A percentile compares a stretch with the other conserved stretches of the same genome.
phyloP scores from a whole-genome alignment of 2,329 filamentous ascomycete genomes.

The Tolypocladium amazonense region DNA sequence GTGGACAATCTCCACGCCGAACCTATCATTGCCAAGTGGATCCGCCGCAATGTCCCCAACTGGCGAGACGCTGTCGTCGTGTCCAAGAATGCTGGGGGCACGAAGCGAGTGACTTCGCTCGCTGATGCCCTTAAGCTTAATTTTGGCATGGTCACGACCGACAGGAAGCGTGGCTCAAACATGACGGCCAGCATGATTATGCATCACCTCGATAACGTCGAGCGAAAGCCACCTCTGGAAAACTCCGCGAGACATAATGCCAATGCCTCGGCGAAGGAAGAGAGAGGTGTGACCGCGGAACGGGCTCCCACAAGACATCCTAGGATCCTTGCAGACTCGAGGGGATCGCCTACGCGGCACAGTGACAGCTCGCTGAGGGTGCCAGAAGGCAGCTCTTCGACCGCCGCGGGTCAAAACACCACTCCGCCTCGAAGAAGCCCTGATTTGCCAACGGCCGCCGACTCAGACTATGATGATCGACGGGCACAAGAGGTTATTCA shows the following conservation, averaged over 20 bases:
- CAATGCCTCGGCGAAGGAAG: constrained; percentile 7
- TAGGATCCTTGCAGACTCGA: constrained; percentile 27
- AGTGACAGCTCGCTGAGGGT: constrained; percentile 12
- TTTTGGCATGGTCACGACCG: constrained; percentile 92
- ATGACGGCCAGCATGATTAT: constrained; percentile 74
- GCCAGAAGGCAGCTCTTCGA: constrained; percentile 4
- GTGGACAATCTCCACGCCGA: constrained; percentile 97
- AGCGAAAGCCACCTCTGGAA: constrained; percentile 34
- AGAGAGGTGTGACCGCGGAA: constrained; percentile 9
- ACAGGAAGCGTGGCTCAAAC: constrained; percentile 57
- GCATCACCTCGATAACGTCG: constrained; percentile 51
- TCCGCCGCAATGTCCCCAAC: constrained; percentile 72
- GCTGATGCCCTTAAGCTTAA: constrained; percentile 94
- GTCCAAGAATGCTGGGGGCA: constrained; percentile 95
- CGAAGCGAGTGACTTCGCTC: constrained; percentile 90
- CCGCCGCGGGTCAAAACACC: constrained; percentile 6
- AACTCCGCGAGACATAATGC: constrained; percentile 11
- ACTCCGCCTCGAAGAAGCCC: constrained; percentile 12
- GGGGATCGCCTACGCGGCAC: constrained; percentile 30
- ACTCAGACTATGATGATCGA: constrained; percentile 60
- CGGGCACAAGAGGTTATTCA: constrained; percentile 84
- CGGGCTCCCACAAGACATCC: constrained; percentile 14
- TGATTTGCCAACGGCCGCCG: constrained; percentile 19
- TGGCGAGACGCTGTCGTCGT: constrained; percentile 94
- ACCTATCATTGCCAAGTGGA: constrained; percentile 91